phyloP scores from a whole-genome alignment of 2,329 filamentous ascomycete genomes.

The Diplodia intermedia region DNA sequence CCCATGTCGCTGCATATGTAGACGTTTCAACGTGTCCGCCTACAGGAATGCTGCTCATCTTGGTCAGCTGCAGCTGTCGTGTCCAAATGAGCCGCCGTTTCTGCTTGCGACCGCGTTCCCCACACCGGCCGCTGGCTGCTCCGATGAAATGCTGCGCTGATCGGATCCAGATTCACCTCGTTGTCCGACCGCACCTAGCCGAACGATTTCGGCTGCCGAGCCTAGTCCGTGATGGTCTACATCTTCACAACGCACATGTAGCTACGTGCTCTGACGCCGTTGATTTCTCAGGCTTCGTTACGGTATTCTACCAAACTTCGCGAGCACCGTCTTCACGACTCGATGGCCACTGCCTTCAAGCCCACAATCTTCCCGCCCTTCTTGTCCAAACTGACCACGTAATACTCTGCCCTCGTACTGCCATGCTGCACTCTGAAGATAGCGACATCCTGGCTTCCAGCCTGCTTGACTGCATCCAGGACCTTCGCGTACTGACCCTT shows the following conservation, averaged over 20 bases:
- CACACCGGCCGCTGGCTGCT: not conserved
- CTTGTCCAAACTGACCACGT: slow-evolving; percentile 70
- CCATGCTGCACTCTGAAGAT: slow-evolving; percentile 75
- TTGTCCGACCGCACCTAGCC: not conserved
- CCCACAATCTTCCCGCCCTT: slow-evolving; percentile 72
- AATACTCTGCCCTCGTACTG: slow-evolving; percentile 76
- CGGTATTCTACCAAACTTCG: not conserved
- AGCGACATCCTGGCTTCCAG: slow-evolving; percentile 69
- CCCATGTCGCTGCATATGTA: slow-evolving; percentile 15
- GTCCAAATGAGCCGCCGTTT: slow-evolving; percentile 18
- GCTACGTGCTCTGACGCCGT: not conserved
- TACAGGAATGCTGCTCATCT: slow-evolving; percentile 11
- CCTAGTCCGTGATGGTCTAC: not conserved
- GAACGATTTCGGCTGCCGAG: not conserved
- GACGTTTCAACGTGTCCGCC: not conserved
- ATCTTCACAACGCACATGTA: not conserved
- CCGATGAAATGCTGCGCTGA: slow-evolving; percentile 10
- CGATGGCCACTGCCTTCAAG: slow-evolving; percentile 77
- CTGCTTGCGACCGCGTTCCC: slow-evolving; percentile 14
- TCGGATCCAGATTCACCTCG: not conserved
- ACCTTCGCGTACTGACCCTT: slow-evolving; percentile 72
- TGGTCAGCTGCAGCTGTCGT: slow-evolving; percentile 6
- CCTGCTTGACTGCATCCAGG: slow-evolving; percentile 70
- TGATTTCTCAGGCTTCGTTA: not conserved
- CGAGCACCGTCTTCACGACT: slow-evolving; percentile 53